Base-by-base conservation (phyloP, 306 rosid species). In the Rosa lucieae region DNA sequence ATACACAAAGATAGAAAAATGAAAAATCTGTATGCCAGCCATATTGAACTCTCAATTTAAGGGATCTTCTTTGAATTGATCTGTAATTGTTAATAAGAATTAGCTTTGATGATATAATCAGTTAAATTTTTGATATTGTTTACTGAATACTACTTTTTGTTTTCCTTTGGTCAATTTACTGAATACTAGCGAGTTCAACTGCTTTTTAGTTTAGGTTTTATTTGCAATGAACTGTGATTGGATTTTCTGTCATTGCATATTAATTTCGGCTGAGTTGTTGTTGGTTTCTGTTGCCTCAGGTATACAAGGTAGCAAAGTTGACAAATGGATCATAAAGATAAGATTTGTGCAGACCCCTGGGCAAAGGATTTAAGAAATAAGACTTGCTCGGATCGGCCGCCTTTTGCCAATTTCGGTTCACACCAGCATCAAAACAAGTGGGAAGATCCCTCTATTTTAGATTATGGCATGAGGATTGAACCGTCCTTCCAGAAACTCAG, bases 301-400 rank as follows among this genome's bases (percentile, higher is more conserved):
- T 26, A 48, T 56, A 20, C 35, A 32, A 32, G 21, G 11, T 35
- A 65, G 87, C 62, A 63, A 39, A 55, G 37, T 74, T 81, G 65
- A 17, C 55, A 77, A 79, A 89, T 93, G 93, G 90, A 91, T 87
- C 97, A 72, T 66, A 79, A 84, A 59, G 97, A 88, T 72, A 88
- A 82, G 77, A 75, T 70, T 32, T 83, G 88, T 80, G 81, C 86
- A 67, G 90, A 83, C 73, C 79, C 78, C 72, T 88, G 97, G 94
- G 84, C 71, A 69, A 86, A 86, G 80, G 88, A 77, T 79, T 71
- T 87, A 52, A 84, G 73, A 49, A 82, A 81, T 44, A 79, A 82
- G 61, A 63, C 86, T 70, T 74, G 90, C 23, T 71, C 89, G 7
- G 74, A 82, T 79, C 84, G 56, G 23, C 73, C 85, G 42, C 44